A percentile compares a stretch with the other conserved stretches of the same genome.
Conservation (phyloP, 2,329 filamentous ascomycete species). For the Alternaria gaisen region DNA sequence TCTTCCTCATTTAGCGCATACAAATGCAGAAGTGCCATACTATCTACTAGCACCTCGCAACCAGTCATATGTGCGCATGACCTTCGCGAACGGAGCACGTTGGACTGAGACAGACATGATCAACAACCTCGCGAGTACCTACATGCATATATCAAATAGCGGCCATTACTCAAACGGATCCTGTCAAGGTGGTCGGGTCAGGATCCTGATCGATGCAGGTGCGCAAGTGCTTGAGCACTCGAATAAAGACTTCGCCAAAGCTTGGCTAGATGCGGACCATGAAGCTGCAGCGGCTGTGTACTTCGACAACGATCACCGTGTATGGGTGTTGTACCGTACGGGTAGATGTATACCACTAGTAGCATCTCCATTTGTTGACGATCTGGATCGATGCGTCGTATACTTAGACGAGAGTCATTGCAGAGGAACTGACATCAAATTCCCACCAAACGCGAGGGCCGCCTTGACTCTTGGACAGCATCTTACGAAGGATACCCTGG, state of each 20-base stretch:
- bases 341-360: constrained; percentile 56
- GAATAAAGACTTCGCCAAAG: constrained; percentile 60
- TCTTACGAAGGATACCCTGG: constrained; percentile 68
- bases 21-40: constrained; percentile 69
- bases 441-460: constrained; percentile 58
- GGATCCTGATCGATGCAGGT: constrained; percentile 70
- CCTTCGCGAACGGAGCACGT: constrained; percentile 41
- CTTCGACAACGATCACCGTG: constrained; percentile 59
- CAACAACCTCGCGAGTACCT: constrained; percentile 41
- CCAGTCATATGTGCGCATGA: constrained; percentile 55
- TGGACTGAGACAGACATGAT: constrained; percentile 60
- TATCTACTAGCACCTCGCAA: constrained; percentile 66
- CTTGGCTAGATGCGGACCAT: constrained; percentile 61
- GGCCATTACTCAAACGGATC: background rate
- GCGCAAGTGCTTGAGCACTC: constrained; percentile 70
- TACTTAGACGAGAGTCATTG: constrained; percentile 71
- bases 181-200: constrained; percentile 46
- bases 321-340: constrained; percentile 56
- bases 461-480: constrained; percentile 66
- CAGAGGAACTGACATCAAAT: constrained; percentile 67
- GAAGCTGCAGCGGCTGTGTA: constrained; percentile 62
- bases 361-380: constrained; percentile 64
- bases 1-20: constrained; percentile 64
- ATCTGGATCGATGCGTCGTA: constrained; percentile 62
- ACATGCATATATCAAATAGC: background rate